Evolutionary conservation across 2,329 filamentous ascomycete species (phyloP).

Genomic region (Talaromyces amestolkiae): DNA sequence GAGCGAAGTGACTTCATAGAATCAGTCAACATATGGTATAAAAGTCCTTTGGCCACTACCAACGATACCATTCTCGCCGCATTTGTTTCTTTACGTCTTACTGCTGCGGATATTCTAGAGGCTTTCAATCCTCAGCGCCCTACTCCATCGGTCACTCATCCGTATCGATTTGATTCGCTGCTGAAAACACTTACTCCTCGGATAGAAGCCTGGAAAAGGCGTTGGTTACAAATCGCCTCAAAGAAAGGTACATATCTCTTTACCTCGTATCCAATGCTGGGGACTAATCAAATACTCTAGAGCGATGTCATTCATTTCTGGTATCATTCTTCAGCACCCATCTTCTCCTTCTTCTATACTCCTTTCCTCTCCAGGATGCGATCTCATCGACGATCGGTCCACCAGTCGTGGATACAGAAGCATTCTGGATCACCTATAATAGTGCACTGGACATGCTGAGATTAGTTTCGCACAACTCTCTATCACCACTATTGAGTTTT

Average conservation of each 20-base stretch:
- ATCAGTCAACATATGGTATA: not conserved
- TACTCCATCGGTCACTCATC: not conserved
- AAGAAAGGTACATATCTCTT: not conserved
- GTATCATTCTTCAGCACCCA: slow-evolving; percentile 41
- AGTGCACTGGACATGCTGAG: slow-evolving; percentile 34
- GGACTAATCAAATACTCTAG: slow-evolving; percentile 4
- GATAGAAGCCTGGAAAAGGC: slow-evolving; percentile 11
- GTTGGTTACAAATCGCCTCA: not conserved
- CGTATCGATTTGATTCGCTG: slow-evolving; percentile 3
- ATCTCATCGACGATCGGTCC: slow-evolving; percentile 16
- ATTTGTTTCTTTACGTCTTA: slow-evolving; percentile 37
- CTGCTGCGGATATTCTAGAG: slow-evolving; percentile 34
- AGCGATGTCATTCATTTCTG: slow-evolving; percentile 37
- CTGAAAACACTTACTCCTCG: slow-evolving; percentile 11
- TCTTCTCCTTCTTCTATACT: slow-evolving; percentile 38
- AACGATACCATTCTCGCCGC: slow-evolving; percentile 37
- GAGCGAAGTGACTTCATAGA: not conserved
- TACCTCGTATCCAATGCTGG: not conserved
- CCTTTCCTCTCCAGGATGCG: slow-evolving; percentile 23
- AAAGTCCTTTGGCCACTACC: not conserved
- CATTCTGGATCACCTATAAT: slow-evolving; percentile 22
- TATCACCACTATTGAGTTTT: slow-evolving; percentile 34
- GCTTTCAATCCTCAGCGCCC: slow-evolving; percentile 21
- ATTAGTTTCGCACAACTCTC: slow-evolving; percentile 30
- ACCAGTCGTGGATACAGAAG: slow-evolving; percentile 26